Evolutionary conservation across 2,329 filamentous ascomycete genomes (phyloP).

Genomic region (Pezicula neosporulosa): DNA sequence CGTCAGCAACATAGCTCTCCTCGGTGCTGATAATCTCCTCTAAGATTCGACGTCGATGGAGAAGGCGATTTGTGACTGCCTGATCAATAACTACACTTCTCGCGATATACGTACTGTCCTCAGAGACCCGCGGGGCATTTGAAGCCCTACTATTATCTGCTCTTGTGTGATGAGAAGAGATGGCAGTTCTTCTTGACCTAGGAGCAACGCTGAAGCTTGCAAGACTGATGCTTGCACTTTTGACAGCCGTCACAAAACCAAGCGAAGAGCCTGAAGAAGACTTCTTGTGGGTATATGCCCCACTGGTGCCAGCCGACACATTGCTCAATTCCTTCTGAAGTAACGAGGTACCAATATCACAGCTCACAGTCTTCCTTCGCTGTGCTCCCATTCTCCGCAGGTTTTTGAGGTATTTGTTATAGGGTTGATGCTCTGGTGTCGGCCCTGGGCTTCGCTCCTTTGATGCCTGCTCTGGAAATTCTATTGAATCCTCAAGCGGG

Average conservation of each 20-base stretch:
- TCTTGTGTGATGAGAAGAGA: conserved; percentile 52
- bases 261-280: conserved; percentile 73
- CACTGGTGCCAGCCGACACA: conserved; percentile 34
- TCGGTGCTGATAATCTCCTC: conserved; percentile 86
- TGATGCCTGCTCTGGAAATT: conserved; percentile 8
- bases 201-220: conserved; percentile 67
- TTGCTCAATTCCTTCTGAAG: conserved; percentile 15
- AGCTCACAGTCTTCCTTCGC: conserved; percentile 33
- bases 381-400: conserved; percentile 55
- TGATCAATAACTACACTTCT: conserved; percentile 55
- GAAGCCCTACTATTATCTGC: conserved; percentile 62
- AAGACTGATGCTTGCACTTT: conserved; percentile 76
- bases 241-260: conserved; percentile 75
- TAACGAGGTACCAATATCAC: conserved; percentile 23
- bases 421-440: conserved; percentile 38
- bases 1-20: conserved; percentile 81
- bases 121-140: conserved; percentile 57
- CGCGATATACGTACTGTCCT: conserved; percentile 62
- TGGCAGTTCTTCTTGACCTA: conserved; percentile 51
- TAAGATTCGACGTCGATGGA: conserved; percentile 74
- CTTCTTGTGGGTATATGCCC: conserved; percentile 42
- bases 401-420: conserved; percentile 71
- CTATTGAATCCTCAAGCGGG: conserved; percentile 19
- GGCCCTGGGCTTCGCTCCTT: conserved; percentile 7
- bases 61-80: conserved; percentile 65